These are phyloP conservation scores for Candida khao-thaluensis DNA, from an alignment of 805 yeast genomes.

Conservation along the genomic window DNA sequence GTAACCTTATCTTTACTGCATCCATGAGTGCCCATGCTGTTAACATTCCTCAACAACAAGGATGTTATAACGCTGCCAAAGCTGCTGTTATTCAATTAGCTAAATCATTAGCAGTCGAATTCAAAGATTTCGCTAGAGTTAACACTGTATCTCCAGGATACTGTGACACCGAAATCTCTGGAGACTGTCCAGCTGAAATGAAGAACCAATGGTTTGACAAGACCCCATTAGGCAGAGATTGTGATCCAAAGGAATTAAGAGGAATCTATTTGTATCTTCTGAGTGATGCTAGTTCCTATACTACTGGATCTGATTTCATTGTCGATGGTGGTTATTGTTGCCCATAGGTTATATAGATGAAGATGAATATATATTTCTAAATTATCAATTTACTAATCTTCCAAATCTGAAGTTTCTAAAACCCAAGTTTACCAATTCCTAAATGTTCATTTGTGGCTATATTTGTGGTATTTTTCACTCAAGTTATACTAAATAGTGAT, in stretches of 20 bases:
- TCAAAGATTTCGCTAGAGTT: slow-evolving; percentile 77
- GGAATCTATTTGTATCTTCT: slow-evolving; percentile 81
- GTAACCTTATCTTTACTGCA: slow-evolving; percentile 80
- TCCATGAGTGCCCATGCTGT: slow-evolving; percentile 88
- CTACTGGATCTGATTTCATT: slow-evolving; percentile 75
- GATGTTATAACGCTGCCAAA: slow-evolving; percentile 82
- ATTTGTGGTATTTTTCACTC: too few relatives aligned
- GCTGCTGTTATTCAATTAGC: slow-evolving; percentile 78
- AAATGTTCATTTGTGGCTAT: too few relatives aligned
- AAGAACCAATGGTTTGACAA: slow-evolving; percentile 39
- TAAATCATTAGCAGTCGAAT: slow-evolving; percentile 81
- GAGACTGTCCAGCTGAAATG: slow-evolving; percentile 34
- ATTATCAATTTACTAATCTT: too few relatives aligned
- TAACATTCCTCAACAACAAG: slow-evolving; percentile 82
- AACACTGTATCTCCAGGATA: slow-evolving; percentile 86
- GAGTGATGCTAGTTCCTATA: slow-evolving; percentile 74
- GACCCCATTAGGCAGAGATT: slow-evolving; percentile 74
- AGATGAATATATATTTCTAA: too few relatives aligned
- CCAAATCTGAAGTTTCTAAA: too few relatives aligned
- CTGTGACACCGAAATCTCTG: slow-evolving; percentile 64
- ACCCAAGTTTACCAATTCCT: too few relatives aligned
- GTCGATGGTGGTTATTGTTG: slow-evolving; percentile 78
- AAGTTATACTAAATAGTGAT: too few relatives aligned
- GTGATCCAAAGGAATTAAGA: slow-evolving; percentile 67
- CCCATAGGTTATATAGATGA: slow-evolving; percentile 12